A percentile compares a stretch with the other conserved stretches of the same genome.
phyloP scores from a whole-genome alignment of 148 eudicot genomes.

The Vaccinium corymbosum region DNA sequence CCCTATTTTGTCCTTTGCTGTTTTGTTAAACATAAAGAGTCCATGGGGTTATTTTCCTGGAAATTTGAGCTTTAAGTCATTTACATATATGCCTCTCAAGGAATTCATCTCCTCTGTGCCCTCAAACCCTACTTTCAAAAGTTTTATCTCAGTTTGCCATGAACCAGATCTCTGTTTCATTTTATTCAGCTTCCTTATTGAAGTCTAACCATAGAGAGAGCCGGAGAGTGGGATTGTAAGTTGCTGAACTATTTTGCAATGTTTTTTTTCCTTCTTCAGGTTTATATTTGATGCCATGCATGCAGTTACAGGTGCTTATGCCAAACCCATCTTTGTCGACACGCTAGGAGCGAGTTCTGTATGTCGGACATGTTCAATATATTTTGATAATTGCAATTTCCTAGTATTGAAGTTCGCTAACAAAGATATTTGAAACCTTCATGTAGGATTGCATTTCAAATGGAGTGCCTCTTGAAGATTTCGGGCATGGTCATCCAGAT shows the following conservation, averaged over 20 bases:
- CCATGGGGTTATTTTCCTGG: not conserved
- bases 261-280: constrained; percentile 38
- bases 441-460: constrained; percentile 72
- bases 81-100: not conserved
- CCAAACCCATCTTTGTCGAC: constrained; percentile 94
- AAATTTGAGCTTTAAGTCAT: not conserved
- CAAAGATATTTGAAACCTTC: constrained; percentile 17
- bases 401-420: constrained; percentile 19
- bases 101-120: not conserved
- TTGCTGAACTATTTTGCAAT: not conserved
- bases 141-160: not conserved
- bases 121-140: not conserved
- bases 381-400: constrained; percentile 12
- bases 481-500: constrained; percentile 99
- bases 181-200: not conserved
- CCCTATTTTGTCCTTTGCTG: not conserved
- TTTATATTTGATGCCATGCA: constrained; percentile 98
- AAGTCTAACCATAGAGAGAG: not conserved
- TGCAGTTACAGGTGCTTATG: constrained; percentile 98
- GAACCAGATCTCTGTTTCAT: not conserved
- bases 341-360: constrained; percentile 87
- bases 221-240: not conserved
- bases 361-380: constrained; percentile 30
- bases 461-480: constrained; percentile 97
- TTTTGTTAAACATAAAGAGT: not conserved